Conservation (phyloP, 2,329 filamentous ascomycete genomes). For the Verticillium zaregamsianum region DNA sequence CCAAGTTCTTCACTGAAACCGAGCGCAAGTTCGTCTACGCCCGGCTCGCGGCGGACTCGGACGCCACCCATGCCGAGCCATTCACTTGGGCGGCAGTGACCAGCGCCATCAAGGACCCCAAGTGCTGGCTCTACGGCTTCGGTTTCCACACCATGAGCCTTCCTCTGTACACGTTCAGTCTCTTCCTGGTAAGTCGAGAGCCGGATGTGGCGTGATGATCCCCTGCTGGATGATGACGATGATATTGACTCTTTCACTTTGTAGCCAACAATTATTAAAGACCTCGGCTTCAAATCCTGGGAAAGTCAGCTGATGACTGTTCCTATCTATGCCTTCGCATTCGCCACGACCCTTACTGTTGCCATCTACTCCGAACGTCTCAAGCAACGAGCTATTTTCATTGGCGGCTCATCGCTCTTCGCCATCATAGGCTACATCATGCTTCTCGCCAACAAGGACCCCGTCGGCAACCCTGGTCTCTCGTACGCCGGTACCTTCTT, state of each 20-base stretch:
- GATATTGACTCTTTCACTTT: no score
- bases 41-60: constrained; percentile 63
- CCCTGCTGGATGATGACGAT: no score
- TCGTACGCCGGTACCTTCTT: constrained; percentile 61
- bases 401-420: constrained; percentile 53
- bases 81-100: constrained; percentile 66
- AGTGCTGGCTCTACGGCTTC: constrained; percentile 69
- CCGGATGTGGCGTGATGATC: not conserved
- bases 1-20: constrained; percentile 49
- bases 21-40: constrained; percentile 56
- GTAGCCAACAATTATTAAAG: constrained; percentile 22
- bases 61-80: constrained; percentile 62
- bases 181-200: constrained; percentile 42
- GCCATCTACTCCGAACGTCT: constrained; percentile 58
- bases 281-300: constrained; percentile 44
- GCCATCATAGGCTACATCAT: constrained; percentile 60
- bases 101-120: constrained; percentile 61
- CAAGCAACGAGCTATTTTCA: constrained; percentile 56
- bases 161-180: constrained; percentile 50
- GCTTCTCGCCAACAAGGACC: constrained; percentile 46
- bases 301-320: constrained; percentile 56
- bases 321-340: constrained; percentile 61
- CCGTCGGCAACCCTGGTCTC: constrained; percentile 44
- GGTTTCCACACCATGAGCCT: constrained; percentile 71
- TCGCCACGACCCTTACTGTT: constrained; percentile 51